phyloP scores from a whole-genome alignment of 257 asterid genomes.

The Gentiana dahurica region DNA sequence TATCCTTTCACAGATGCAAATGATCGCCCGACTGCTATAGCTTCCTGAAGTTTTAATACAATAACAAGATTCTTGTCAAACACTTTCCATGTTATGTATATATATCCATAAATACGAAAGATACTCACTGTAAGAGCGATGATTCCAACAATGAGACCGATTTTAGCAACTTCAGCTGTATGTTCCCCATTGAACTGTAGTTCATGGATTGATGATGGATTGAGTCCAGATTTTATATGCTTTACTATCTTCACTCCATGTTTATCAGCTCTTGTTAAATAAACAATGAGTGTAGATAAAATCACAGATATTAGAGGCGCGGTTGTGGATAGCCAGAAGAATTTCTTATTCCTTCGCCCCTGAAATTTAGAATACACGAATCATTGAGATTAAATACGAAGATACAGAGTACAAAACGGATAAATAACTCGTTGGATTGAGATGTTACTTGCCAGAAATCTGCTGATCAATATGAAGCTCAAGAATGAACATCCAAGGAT shows the following conservation, averaged over 20 bases:
- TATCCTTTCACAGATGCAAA: constrained; percentile 31
- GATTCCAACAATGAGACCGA: constrained; percentile 23
- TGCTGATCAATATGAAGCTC: constrained; percentile 25
- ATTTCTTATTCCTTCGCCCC: constrained; percentile 29
- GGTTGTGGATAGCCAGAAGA: constrained; percentile 31
- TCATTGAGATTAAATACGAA: background rate
- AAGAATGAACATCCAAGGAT: constrained; percentile 32
- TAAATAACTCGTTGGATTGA: background rate
- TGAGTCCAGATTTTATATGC: constrained; percentile 24
- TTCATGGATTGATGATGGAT: constrained; percentile 24
- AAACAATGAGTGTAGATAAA: constrained; percentile 25
- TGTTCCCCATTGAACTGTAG: constrained; percentile 23
- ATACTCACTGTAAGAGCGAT: constrained; percentile 26
- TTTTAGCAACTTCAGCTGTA: constrained; percentile 21
- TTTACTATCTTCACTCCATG: constrained; percentile 33
- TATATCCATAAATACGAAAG: background rate
- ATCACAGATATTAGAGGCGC: constrained; percentile 31
- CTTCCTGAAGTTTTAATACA: constrained; percentile 22
- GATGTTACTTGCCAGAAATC: constrained; percentile 24
- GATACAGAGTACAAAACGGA: background rate
- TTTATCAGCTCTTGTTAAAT: constrained; percentile 29
- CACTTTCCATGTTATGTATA: background rate
- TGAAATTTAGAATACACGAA: constrained; percentile 5
- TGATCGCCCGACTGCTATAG: constrained; percentile 36
- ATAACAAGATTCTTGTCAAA: background rate